Conservation (phyloP, 345 rosid species). For the thale cress (Arabidopsis thaliana) region TAIR10.1 NC_003074.8:19706001-19706500, state of each 20-base stretch:
- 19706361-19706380: constrained; percentile 2
- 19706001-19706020: constrained; percentile 77
- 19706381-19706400: not conserved
- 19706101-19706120: constrained; percentile 27
- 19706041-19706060: constrained; percentile 70
- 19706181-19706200: not conserved
- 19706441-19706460: not conserved
- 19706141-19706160: constrained; percentile 51
- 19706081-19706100: constrained; percentile 51
- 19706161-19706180: constrained; percentile 35
- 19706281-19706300: not conserved
- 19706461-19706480: not conserved
- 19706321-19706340: constrained; percentile 16
- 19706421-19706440: not conserved
- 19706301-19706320: constrained; percentile 8
- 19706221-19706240: constrained; percentile 29
- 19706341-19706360: constrained; percentile 4
- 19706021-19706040: constrained; percentile 66
- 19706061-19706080: constrained; percentile 64
- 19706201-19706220: not conserved
- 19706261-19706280: not conserved
- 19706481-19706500: constrained; percentile 20
- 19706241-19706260: not conserved
- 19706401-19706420: constrained; percentile 24
- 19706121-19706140: constrained; percentile 36